Base-by-base conservation (phyloP, 1,139 yeast species). In the Waltiozyma sp. region DNA sequence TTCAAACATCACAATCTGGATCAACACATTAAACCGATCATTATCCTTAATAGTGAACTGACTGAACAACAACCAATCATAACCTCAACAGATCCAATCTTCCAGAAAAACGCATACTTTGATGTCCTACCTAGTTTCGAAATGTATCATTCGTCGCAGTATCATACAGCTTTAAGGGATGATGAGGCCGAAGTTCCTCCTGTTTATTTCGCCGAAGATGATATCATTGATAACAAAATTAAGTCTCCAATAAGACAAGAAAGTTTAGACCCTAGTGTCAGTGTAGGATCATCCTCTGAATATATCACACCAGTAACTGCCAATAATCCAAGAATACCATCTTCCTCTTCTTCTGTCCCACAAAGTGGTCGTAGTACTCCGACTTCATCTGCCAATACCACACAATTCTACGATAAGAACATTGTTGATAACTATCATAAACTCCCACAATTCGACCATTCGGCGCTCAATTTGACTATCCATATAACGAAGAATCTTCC, bases 61-160 rank as follows among this genome's bases (percentile, higher is more conserved):
- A 42, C 44, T 19, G 19, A 44, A 14, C 46, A 45, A 3, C 43
- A 43, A 21, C 43, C 41, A 19, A 28, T 24, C 21, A 23, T 24
- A 9, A 40, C 37, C 39, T 16, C 15, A n/a, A 45, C 40, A 19
- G 31, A 40, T 26, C 28, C 28, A 13, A 13, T 26, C n/a, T 26
- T 26, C n/a, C 28, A 26, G 39, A 46, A 43, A 14, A 54, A 53
- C 16, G 47, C 51, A 4, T 49, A 49, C 18, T 53, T 53, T 34
- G 82, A 77, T 52, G 69, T 77, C 3, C 58, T 77, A 39, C 84
- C 84, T 1, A 75, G 82, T 1, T 78, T 77, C 54, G 81, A 76
- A 50, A 75, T 77, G 80, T 76, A 73, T 51, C 77, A 73, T 49
- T 68, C 75, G 23, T 66, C 77, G 45, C 64, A 76, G 46, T 72